Conservation (phyloP, 2,329 filamentous ascomycete species). For the Nothophoma quercina region DNA sequence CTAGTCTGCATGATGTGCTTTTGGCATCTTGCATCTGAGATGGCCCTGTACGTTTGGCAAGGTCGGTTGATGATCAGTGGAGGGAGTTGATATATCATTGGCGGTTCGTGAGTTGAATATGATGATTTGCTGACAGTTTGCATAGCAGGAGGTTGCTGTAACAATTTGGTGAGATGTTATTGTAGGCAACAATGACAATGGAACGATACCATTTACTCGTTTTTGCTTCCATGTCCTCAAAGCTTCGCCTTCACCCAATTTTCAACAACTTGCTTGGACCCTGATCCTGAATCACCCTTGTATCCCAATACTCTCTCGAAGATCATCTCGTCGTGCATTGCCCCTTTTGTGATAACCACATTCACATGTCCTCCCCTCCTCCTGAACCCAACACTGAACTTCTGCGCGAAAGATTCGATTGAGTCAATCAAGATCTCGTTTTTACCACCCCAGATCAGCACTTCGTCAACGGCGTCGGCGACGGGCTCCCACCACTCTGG, state of each 20-base stretch:
- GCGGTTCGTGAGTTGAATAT: not conserved
- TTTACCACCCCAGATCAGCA: slow-evolving; percentile 63
- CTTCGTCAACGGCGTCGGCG: slow-evolving; percentile 53
- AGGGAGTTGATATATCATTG: not conserved
- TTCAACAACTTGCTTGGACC: slow-evolving; percentile 47
- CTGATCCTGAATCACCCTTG: slow-evolving; percentile 46
- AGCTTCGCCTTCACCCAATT: slow-evolving; percentile 50
- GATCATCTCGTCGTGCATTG: slow-evolving; percentile 54
- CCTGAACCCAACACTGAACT: slow-evolving; percentile 54
- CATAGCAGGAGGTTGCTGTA: too few species aligned
- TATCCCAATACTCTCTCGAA: slow-evolving; percentile 51
- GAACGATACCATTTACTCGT: not conserved
- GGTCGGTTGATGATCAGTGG: too few species aligned
- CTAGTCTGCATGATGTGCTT: too few species aligned
- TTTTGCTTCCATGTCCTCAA: slow-evolving; percentile 23
- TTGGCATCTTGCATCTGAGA: not conserved
- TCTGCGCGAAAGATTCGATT: slow-evolving; percentile 60
- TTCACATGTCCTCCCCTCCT: slow-evolving; percentile 39
- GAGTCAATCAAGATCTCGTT: slow-evolving; percentile 65
- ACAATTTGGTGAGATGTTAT: too few species aligned
- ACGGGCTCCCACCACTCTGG: slow-evolving; percentile 63
- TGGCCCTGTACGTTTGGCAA: too few species aligned
- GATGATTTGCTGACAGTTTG: too few species aligned
- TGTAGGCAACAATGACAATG: too few species aligned
- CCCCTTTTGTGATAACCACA: slow-evolving; percentile 48